Evolutionary conservation across 345 rosid genomes (phyloP).

Genomic region (Camelina neglecta): DNA sequence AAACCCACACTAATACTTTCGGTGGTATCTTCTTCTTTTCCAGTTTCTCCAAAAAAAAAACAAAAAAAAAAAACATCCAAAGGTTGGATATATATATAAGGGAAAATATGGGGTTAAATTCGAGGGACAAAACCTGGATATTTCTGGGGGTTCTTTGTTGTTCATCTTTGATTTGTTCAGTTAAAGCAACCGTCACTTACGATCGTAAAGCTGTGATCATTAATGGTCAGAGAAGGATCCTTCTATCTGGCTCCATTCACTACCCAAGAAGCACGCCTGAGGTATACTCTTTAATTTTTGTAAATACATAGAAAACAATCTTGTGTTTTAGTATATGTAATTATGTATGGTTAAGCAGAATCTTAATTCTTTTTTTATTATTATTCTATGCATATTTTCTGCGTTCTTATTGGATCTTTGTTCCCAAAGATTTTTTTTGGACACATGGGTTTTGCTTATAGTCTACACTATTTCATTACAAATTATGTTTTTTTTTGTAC

Average conservation of each 20-base stretch:
- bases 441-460: conserved; percentile 29
- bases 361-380: background rate
- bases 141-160: conserved; percentile 39
- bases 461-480: conserved; percentile 9
- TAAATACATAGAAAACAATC: background rate
- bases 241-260: conserved; percentile 68
- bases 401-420: background rate
- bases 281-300: conserved; percentile 36
- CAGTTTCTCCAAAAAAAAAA: conserved; percentile 10
- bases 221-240: conserved; percentile 56
- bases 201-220: conserved; percentile 60
- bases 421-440: background rate
- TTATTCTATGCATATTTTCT: background rate
- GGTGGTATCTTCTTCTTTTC: conserved; percentile 29
- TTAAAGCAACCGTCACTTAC: conserved; percentile 46
- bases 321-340: background rate
- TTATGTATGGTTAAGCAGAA: background rate
- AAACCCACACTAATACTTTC: background rate
- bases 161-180: conserved; percentile 37
- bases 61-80: background rate
- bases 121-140: conserved; percentile 15
- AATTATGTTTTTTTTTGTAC: background rate
- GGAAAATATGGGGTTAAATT: conserved; percentile 16
- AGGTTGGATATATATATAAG: background rate
- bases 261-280: conserved; percentile 68